Base-by-base conservation (phyloP, 2,329 filamentous ascomycete genomes). In the Beauveria asiatica region DNA sequence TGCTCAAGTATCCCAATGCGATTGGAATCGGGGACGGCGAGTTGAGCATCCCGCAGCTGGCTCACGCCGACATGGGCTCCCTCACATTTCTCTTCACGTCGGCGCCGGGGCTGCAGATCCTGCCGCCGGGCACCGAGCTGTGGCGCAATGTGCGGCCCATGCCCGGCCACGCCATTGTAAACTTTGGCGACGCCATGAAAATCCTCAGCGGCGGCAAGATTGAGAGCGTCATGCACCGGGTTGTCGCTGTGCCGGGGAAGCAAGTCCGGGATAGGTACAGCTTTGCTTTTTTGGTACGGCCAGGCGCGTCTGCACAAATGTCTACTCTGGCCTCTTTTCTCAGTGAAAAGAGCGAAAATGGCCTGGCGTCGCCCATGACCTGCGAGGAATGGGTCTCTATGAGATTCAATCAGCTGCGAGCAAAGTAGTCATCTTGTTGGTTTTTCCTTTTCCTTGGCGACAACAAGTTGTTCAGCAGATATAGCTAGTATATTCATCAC, bases 371-470 rank as follows among this genome's bases (percentile, higher is more conserved):
- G 41, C 11, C 27, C 10, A 57, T 57, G 54, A 48, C 27, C 42
- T 57, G 54, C n/a, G 54, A 57, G 27, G 54, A 57, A 7, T 57
- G 54, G 54, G 42, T 57, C 23, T 46, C 54, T 7, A 37, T 57
- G 54, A 39, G 42, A 13, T 57, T 57, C 27, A n/a, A 30, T 6
- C 54, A 57, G 54, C 30, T 57, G 7, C 54, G 54, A n/a, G 44
- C 54, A 19, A 57, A 25, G 17, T 57, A 57, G 27, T 25, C 0
- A n/a, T 57, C 2, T 9, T 2, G 4, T 37, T 23, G n/a, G 3
- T 5, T 8, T n/a, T 9, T 19, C 17, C 17, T 8, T n/a, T 9
- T 19, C 17, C 17, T 16, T 2, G 3, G 5, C 25, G 19, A 10
- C n/a, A 9, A 30, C 3, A 10, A 19, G 9, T 30, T 13, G 1